Evolutionary conservation across 805 yeast genomes (phyloP), one percentile per base, ranked within the genome.

Genomic region (Isabelozyma rhagii): DNA sequence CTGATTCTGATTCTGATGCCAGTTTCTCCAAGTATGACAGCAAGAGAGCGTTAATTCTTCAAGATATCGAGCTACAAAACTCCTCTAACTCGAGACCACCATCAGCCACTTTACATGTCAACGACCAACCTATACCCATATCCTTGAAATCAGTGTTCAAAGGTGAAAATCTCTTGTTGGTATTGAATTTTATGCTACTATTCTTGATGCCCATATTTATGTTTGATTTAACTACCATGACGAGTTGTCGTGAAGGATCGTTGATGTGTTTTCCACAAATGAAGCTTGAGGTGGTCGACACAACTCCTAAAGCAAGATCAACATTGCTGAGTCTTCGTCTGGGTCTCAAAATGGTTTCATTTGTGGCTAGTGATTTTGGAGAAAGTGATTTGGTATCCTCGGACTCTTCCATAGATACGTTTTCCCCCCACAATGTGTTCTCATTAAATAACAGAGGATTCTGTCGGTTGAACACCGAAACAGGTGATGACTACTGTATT

Each of bases 371-470:
- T 36, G 81, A 79, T 52, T 66, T 78, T 45, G 73, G 75, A 38
- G 50, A 54, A 39, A 46, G 51, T 51, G 39, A 43, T 15, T 38
- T 29, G 40, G 39, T 39, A 31, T 29, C 34, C 15, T 15, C 28
- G 11, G 46, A 39, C 11, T 61, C 68, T 25, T 68, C 66, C 4
- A 69, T 79, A 44, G 80, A 77, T 57, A 74, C 82, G 0, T 75
- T 78, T 54, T 71, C 77, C 15, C 64, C 67, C 25, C 64, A 66
- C 39, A 76, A 76, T 36, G 47, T 69, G 4, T 81, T 68, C 57
- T 67, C 69, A 39, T 67, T 81, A 54, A 79, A 73, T 57, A 70
- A 69, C 46, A 60, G 71, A 44, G 83, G 84, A 1, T 82, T 74
- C 61, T 79, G 85, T 58, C 74, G 80, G 29, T 47, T 59, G 4